phyloP scores from a whole-genome alignment of 2,329 filamentous ascomycete species.

The Ustulina deusta region DNA sequence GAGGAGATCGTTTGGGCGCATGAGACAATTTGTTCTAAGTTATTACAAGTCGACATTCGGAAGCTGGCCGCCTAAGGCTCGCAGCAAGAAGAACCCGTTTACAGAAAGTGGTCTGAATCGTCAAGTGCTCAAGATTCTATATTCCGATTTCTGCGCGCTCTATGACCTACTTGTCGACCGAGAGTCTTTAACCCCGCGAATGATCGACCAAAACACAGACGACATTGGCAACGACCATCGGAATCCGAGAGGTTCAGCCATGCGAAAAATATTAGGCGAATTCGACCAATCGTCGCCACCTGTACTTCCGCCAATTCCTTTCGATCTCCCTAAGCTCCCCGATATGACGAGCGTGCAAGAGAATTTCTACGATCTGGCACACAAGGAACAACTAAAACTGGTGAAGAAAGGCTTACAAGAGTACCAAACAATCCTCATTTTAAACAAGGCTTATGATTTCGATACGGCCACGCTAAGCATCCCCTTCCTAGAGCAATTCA shows the following conservation, averaged over 20 bases:
- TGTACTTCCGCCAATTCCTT: conserved; percentile 90
- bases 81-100: conserved; percentile 90
- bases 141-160: conserved; percentile 84
- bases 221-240: conserved; percentile 65
- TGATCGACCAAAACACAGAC: conserved; percentile 73
- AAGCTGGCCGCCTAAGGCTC: conserved; percentile 90
- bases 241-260: conserved; percentile 73
- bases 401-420: conserved; percentile 78
- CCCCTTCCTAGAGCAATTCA: conserved; percentile 77
- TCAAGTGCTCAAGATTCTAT: conserved; percentile 82
- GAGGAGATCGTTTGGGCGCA: conserved; percentile 78
- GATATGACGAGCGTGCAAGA: conserved; percentile 73
- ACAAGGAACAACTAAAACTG: conserved; percentile 80
- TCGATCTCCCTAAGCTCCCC: conserved; percentile 85
- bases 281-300: conserved; percentile 91
- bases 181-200: conserved; percentile 79
- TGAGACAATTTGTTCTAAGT: conserved; percentile 77
- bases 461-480: conserved; percentile 70
- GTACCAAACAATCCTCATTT: conserved; percentile 79
- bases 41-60: conserved; percentile 72
- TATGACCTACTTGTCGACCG: conserved; percentile 93
- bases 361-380: conserved; percentile 72
- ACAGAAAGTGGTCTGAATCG: conserved; percentile 89
- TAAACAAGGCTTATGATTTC: conserved; percentile 85
- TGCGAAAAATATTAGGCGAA: conserved; percentile 85